These are phyloP conservation scores for Moringa oleifera DNA, from an alignment of 345 rosid species.

Conservation along the genomic window DNA sequence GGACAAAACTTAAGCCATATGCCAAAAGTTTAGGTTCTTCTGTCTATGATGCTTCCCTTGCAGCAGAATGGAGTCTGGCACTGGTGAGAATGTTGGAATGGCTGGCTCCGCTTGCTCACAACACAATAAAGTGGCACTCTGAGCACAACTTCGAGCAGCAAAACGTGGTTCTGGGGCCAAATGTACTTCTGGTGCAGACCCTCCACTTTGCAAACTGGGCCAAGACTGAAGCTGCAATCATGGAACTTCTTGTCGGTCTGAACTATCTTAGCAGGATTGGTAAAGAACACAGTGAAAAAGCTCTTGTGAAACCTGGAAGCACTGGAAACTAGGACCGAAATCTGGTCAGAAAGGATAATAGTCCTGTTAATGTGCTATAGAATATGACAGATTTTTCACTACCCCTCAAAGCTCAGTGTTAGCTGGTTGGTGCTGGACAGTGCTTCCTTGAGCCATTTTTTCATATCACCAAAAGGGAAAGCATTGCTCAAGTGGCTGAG, in stretches of 20 bases:
- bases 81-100: constrained; percentile 41
- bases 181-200: constrained; percentile 55
- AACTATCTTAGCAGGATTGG: constrained; percentile 39
- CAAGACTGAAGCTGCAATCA: constrained; percentile 60
- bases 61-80: constrained; percentile 38
- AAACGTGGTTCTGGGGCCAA: constrained; percentile 30
- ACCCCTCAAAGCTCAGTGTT: background rate
- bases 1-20: constrained; percentile 34
- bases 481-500: background rate
- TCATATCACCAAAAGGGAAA: background rate
- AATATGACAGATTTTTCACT: background rate
- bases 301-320: background rate
- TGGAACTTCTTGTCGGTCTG: constrained; percentile 58
- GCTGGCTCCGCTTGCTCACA: constrained; percentile 59
- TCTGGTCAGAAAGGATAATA: background rate
- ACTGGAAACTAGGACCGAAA: background rate
- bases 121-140: constrained; percentile 52
- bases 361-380: background rate
- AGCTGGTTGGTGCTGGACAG: background rate
- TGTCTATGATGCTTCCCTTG: constrained; percentile 37
- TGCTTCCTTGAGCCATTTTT: too few relatives aligned
- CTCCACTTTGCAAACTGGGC: constrained; percentile 52
- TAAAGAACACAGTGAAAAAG: constrained; percentile 14
- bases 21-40: constrained; percentile 28
- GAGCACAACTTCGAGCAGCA: constrained; percentile 53